Base-by-base conservation (phyloP, 352 stramenopile species). In the Elongisporangium anandrum region DNA sequence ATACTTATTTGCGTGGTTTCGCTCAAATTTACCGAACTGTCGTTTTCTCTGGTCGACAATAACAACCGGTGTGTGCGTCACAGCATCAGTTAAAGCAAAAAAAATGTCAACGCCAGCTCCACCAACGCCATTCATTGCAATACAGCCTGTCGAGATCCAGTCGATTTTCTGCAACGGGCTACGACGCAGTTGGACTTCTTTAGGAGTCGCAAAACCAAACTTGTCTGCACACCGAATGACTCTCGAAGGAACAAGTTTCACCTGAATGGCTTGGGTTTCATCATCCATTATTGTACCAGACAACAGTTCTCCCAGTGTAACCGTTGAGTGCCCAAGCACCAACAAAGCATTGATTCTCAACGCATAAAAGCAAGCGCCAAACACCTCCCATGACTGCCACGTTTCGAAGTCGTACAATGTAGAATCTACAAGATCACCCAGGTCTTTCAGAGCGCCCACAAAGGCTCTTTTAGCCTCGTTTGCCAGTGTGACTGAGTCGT, bases 341-440 rank as follows among this genome's bases (percentile, higher is more conserved):
- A 70, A 24, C 49, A 69, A 64, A 20, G 59, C 64, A 63, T 73
- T 68, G 20, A 79, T 73, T 75, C 57, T 64, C 51, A 74, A 51
- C 26, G 60, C 63, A 70, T 78, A 70, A 24, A 78, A 72, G n/a
- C 58, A 72, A 64, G 66, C 55, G 63, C 70, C 70, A 26, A 78
- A 70, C 13, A 70, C 63, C 41, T 66, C 59, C 56, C 56, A 61
- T 6, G 17, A 59, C 41, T 61, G 55, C 56, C 60, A 64, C 13
- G 29, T 2, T n/a, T n/a, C n/a, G n/a, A n/a, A n/a, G n/a, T 39
- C 56, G 51, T 50, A 59, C 12, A 0, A 20, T 1, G 13, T 57
- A 38, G 6, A 15, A 21, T 70, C 45, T 5, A 10, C 13, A 8
- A 8, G 5, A 8, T 41, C 29, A 15, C 29, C 1, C 29, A 41